phyloP scores from a whole-genome alignment of 345 rosid genomes.

The Alliaria petiolata region DNA sequence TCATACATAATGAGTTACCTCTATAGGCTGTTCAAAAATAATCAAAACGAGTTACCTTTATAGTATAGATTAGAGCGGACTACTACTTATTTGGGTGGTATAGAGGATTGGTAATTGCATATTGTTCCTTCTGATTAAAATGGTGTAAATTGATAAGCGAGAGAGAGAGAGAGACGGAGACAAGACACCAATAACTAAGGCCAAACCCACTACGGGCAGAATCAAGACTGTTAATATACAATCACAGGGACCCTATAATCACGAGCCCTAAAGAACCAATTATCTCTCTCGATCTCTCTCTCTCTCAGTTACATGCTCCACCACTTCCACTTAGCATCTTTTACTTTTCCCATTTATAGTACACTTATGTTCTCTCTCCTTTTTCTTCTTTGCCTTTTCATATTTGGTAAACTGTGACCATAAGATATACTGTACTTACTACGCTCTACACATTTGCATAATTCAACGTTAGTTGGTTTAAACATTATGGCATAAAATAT shows the following conservation, averaged over 20 bases:
- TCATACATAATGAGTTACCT: no score
- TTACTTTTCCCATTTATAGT: conserved; percentile 28
- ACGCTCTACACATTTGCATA: background rate
- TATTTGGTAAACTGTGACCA: background rate
- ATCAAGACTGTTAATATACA: conserved; percentile 22
- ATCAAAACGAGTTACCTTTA: no score
- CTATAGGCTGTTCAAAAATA: no score
- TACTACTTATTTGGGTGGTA: no score
- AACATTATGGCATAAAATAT: background rate
- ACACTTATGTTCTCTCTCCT: conserved; percentile 14
- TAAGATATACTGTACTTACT: background rate
- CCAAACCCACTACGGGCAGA: conserved; percentile 25
- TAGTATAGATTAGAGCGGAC: no score
- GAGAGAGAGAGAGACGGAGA: conserved; percentile 14
- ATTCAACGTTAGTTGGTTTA: background rate
- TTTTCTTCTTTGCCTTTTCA: conserved; percentile 20
- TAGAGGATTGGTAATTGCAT: background rate
- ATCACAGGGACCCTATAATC: conserved; percentile 27
- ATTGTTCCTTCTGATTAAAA: background rate
- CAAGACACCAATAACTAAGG: conserved; percentile 33
- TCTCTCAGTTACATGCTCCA: background rate
- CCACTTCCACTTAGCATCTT: conserved; percentile 20
- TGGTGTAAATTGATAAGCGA: background rate
- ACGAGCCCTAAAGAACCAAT: conserved; percentile 23
- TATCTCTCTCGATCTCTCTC: background rate